phyloP scores from a whole-genome alignment of 257 asterid genomes.

The Ilex aquifolium region DNA sequence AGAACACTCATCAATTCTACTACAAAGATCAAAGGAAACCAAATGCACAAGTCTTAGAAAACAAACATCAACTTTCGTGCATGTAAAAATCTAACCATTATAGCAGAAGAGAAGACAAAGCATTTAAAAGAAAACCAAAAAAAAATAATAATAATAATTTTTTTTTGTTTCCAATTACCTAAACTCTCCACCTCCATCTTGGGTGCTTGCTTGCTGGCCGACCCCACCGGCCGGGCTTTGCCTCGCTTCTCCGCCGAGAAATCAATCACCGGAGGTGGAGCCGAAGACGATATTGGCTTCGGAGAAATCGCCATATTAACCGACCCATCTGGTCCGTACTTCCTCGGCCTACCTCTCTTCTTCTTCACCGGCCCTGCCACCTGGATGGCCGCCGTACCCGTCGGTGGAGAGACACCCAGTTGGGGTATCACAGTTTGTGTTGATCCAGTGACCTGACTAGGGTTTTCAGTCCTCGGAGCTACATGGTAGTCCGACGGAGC shows the following conservation, averaged over 20 bases:
- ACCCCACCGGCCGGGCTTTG: conserved; percentile 49
- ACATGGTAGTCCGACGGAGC: conserved; percentile 85
- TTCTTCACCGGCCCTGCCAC: conserved; percentile 36
- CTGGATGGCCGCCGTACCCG: conserved; percentile 15
- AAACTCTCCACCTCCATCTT: conserved; percentile 41
- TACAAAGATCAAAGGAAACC: conserved; percentile 10
- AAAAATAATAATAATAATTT: not conserved
- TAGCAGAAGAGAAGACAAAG: conserved; percentile 14
- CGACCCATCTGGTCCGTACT: conserved; percentile 80
- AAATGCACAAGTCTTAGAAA: not conserved
- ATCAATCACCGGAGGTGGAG: conserved; percentile 84
- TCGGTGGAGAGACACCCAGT: conserved; percentile 25
- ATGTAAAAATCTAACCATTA: too few species aligned
- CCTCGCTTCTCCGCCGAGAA: conserved; percentile 70
- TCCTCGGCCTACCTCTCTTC: conserved; percentile 92
- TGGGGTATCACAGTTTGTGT: conserved; percentile 28
- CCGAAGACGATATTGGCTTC: conserved; percentile 76
- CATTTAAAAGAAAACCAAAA: not conserved
- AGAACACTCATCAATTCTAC: too few species aligned
- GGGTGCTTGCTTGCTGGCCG: conserved; percentile 37
- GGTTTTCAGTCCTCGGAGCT: conserved; percentile 57
- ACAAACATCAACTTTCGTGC: not conserved
- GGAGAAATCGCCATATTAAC: conserved; percentile 57
- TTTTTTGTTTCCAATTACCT: conserved; percentile 28
- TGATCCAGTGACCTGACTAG: conserved; percentile 41